These are phyloP conservation scores for Rubia peregrina DNA, from an alignment of 305 asterid species.

Conservation along the genomic window DNA sequence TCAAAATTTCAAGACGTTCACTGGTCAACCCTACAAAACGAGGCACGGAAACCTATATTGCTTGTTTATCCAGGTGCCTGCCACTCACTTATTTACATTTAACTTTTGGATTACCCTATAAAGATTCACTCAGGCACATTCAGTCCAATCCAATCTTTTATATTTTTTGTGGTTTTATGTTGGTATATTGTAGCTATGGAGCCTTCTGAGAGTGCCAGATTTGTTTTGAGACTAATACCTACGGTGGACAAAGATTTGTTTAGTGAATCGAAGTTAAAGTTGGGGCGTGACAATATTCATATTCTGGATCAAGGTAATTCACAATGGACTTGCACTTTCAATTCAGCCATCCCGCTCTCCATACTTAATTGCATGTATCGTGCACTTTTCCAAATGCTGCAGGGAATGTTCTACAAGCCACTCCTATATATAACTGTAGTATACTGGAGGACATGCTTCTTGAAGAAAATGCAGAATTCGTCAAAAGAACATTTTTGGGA, in stretches of 20 bases:
- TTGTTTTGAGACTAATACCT: slow-evolving; percentile 74
- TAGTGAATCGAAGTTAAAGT: slow-evolving; percentile 53
- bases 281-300: slow-evolving; percentile 68
- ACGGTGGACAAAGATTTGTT: slow-evolving; percentile 62
- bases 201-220: slow-evolving; percentile 39
- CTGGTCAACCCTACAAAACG: slow-evolving; percentile 82
- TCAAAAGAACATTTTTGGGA: slow-evolving; percentile 52
- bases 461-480: slow-evolving; percentile 66
- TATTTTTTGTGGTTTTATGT: neutral
- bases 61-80: slow-evolving; percentile 69
- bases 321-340: neutral
- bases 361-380: slow-evolving; percentile 12
- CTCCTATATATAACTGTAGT: slow-evolving; percentile 79
- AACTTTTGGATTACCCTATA: neutral
- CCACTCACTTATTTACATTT: slow-evolving; percentile 4
- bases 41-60: slow-evolving; percentile 87
- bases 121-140: neutral
- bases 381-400: slow-evolving; percentile 21
- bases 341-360: neutral
- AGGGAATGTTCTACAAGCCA: slow-evolving; percentile 46
- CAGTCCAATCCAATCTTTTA: neutral
- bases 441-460: slow-evolving; percentile 92
- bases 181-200: slow-evolving; percentile 39
- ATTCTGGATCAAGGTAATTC: slow-evolving; percentile 55
- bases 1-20: slow-evolving; percentile 41